These are phyloP conservation scores for Nicotiana tomentosiformis DNA, from an alignment of 257 asterid species.

Conservation along the genomic window DNA sequence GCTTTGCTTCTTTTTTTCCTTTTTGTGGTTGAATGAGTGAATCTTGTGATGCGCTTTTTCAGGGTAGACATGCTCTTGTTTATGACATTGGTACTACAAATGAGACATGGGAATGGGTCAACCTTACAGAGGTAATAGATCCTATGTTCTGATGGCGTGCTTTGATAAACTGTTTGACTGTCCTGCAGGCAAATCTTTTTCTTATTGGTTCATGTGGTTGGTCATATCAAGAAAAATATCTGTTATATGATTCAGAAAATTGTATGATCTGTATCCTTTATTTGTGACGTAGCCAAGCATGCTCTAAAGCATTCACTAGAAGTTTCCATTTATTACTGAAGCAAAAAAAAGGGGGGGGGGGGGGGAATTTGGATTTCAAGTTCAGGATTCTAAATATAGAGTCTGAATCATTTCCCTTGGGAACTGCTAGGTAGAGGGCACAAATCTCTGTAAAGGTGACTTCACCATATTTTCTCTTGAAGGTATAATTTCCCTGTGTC, in stretches of 20 bases:
- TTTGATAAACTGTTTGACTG: background rate
- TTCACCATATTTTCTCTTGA: conserved; percentile 3
- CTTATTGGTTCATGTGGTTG: conserved; percentile 3
- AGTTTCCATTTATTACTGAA: background rate
- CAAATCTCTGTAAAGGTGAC: background rate
- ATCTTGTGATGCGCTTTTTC: conserved; percentile 19
- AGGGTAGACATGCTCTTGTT: conserved; percentile 73
- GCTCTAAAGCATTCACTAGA: background rate
- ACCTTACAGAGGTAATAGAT: conserved; percentile 53
- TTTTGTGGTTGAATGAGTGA: conserved; percentile 15
- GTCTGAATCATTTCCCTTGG: background rate
- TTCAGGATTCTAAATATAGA: background rate
- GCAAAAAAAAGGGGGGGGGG: background rate
- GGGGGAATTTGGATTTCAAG: background rate
- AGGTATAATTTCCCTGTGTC: background rate
- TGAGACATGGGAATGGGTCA: conserved; percentile 74
- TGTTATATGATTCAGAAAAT: background rate
- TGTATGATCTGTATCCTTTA: background rate
- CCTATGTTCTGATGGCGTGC: conserved; percentile 9
- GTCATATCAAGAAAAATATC: background rate
- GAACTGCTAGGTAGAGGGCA: background rate
- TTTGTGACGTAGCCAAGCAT: background rate
- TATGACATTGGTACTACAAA: conserved; percentile 48
- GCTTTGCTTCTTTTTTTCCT: background rate
- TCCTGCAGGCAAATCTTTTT: background rate